phyloP scores from a whole-genome alignment of 139 green algal species.

The Haematococcus sp. region DNA sequence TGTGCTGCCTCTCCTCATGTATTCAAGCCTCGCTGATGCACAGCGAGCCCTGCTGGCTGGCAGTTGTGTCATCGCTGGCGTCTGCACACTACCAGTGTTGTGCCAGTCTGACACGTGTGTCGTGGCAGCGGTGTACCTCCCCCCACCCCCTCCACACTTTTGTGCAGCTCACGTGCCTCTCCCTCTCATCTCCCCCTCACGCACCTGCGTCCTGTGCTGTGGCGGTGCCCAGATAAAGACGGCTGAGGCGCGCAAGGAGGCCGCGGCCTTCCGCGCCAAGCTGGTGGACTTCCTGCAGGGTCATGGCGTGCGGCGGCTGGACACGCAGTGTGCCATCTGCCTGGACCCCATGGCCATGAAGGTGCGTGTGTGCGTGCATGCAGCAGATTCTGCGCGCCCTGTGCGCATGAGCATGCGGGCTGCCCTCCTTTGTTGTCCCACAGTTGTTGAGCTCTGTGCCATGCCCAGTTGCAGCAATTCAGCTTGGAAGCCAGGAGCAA shows the following conservation, averaged over 20 bases:
- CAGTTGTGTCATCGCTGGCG: too few relatives aligned
- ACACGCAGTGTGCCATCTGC: slow-evolving; percentile 20
- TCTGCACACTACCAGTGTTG: too few relatives aligned
- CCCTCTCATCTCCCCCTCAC: too few relatives aligned
- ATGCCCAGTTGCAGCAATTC: not conserved
- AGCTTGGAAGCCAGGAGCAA: not conserved
- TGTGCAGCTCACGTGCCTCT: too few relatives aligned
- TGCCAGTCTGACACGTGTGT: too few relatives aligned
- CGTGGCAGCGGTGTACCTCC: too few relatives aligned
- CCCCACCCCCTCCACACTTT: too few relatives aligned
- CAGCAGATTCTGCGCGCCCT: not conserved
- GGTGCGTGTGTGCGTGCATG: not conserved
- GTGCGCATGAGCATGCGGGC: not conserved
- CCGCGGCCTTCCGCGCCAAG: slow-evolving; percentile 1
- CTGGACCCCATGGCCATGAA: slow-evolving; percentile 7
- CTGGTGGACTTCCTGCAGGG: slow-evolving; percentile 8
- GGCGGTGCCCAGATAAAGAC: slow-evolving; percentile 9
- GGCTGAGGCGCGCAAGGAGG: not conserved
- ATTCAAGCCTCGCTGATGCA: too few relatives aligned
- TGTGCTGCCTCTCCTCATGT: too few relatives aligned
- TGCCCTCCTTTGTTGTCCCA: not conserved
- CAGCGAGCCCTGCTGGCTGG: too few relatives aligned
- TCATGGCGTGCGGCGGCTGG: not conserved
- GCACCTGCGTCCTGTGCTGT: too few relatives aligned
- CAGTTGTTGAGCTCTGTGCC: not conserved